phyloP scores from a whole-genome alignment of 306 rosid genomes.

The Vigna reflexopilosa region DNA sequence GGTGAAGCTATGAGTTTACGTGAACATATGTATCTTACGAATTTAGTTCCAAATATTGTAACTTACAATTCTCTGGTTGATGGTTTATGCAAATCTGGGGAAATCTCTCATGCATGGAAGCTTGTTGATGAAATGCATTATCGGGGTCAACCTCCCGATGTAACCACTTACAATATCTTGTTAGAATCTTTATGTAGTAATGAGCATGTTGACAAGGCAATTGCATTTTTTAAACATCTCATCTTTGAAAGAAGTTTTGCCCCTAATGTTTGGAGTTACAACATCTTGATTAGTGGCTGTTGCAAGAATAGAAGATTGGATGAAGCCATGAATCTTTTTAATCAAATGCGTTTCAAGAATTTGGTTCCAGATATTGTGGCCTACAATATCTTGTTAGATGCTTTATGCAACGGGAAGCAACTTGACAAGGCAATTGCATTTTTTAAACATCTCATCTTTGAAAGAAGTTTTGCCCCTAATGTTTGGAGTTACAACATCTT shows the following conservation, averaged over 20 bases:
- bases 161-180: constrained; percentile 32
- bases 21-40: constrained; percentile 8
- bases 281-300: constrained; percentile 33
- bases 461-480: constrained; percentile 12
- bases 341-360: constrained; percentile 15
- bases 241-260: constrained; percentile 7
- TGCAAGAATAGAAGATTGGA: constrained; percentile 25
- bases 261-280: constrained; percentile 32
- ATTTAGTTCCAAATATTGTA: constrained; percentile 32
- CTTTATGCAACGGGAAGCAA: neutral
- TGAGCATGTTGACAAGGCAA: constrained; percentile 18
- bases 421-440: constrained; percentile 24
- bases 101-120: neutral
- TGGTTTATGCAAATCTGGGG: constrained; percentile 24
- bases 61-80: constrained; percentile 18
- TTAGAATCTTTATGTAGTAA: constrained; percentile 2
- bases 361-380: constrained; percentile 18
- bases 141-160: constrained; percentile 21
- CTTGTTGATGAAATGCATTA: neutral
- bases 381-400: constrained; percentile 27
- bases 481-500: constrained; percentile 35
- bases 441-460: constrained; percentile 25
- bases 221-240: constrained; percentile 25
- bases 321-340: constrained; percentile 22
- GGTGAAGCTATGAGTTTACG: neutral